Base-by-base conservation (phyloP, 2,329 filamentous ascomycete species). In the Plenodomus biglobosus region DNA sequence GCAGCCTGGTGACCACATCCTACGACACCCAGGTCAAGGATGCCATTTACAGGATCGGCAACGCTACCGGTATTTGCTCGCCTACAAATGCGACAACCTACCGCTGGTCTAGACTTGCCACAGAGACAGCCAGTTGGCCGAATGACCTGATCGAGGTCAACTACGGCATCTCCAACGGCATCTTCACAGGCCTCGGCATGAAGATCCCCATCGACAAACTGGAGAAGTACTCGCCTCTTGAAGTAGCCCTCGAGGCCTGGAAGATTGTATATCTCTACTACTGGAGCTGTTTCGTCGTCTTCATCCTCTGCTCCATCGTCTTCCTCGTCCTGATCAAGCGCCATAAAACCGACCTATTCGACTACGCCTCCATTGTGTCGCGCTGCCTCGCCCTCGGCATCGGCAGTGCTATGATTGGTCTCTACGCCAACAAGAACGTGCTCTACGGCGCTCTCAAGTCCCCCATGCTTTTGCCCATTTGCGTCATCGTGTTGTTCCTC, bases 261-360 rank as follows among this genome's bases (percentile, higher is more conserved):
- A 57, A 53, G 35, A 45, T 69, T 2, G 67, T 68, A 2, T 72
- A 70, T 43, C 50, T 74, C 8, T 75, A 74, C 61, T 68, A 67
- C 55, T 71, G 73, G 62, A 56, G 59, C 16, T 68, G 66, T 8
- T 64, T 71, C 43, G 70, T 68, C 56, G 55, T 69, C 20, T 64
- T 75, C 21, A 58, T 73, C 11, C 37, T 65, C n/a, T 68, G 66
- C 44, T 57, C 68, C 16, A 66, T 74, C 42, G 38, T 66, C 35
- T 74, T 75, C 55, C 65, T 73, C 6, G 55, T 73, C 53, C 61
- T 75, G 11, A 73, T 75, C 52, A 66, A 71, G 7, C 58, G 64
- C n/a, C 65, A 72, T 55, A 70, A 68, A 39, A 62, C 64, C 46
- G 73, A 75, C 48, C 43, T 70, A 13, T 75, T 71, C 58, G 73